Conservation (phyloP, 257 asterid genomes). For the Solanum ossicruentum region DNA sequence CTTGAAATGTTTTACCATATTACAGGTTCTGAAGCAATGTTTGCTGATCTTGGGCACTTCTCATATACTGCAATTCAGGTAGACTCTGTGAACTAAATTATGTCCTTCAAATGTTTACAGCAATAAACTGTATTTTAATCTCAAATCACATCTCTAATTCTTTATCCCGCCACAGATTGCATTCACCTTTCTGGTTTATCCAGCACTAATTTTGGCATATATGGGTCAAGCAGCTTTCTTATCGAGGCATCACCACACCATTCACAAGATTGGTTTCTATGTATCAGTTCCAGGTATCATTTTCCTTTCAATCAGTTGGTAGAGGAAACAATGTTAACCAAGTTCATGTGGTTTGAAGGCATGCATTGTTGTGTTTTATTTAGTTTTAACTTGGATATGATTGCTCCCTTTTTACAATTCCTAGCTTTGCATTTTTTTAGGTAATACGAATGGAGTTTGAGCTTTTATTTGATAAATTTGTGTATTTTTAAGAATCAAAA, state of each 20-base stretch:
- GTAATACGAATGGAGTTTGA: not conserved
- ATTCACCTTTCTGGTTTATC: constrained; percentile 89
- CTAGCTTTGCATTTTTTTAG: not conserved
- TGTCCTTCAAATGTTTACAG: not conserved
- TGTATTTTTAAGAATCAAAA: not conserved
- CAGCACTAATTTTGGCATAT: constrained; percentile 81
- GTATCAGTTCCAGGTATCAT: constrained; percentile 86
- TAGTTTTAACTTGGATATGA: not conserved
- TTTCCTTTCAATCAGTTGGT: not conserved
- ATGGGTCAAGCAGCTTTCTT: constrained; percentile 98
- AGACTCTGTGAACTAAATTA: not conserved
- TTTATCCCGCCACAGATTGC: constrained; percentile 59
- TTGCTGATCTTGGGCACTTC: constrained; percentile 97
- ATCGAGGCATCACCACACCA: constrained; percentile 71
- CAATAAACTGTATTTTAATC: not conserved
- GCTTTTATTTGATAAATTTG: not conserved
- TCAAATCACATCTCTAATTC: not conserved
- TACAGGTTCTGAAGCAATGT: constrained; percentile 98
- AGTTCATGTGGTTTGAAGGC: not conserved
- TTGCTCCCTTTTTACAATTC: not conserved
- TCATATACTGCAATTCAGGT: constrained; percentile 92
- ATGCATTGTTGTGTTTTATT: not conserved
- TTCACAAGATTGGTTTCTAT: constrained; percentile 68
- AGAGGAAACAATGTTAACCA: not conserved
- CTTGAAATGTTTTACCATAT: not conserved